These are phyloP conservation scores for Candida vartiovaarae DNA, from an alignment of 805 yeast species.

Conservation along the genomic window DNA sequence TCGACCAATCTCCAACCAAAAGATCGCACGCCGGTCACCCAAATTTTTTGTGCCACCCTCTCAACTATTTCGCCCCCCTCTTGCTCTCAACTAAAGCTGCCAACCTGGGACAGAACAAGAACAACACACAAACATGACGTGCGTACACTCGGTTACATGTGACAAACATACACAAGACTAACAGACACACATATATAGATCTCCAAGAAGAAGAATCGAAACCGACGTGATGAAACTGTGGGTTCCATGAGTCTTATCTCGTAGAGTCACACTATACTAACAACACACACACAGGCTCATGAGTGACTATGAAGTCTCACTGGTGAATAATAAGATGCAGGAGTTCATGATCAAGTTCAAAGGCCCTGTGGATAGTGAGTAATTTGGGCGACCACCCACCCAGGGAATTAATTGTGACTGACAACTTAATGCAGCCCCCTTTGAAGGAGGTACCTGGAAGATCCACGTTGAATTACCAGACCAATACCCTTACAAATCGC, in stretches of 20 bases:
- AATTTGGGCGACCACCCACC: neutral
- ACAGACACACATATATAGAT: slow-evolving; percentile 10
- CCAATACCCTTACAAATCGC: slow-evolving; percentile 92
- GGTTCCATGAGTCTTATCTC: slow-evolving; percentile 22
- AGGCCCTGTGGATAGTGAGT: slow-evolving; percentile 68
- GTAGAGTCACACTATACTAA: neutral
- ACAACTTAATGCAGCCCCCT: slow-evolving; percentile 46
- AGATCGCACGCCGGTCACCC: too few species aligned
- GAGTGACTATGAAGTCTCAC: slow-evolving; percentile 86
- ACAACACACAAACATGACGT: neutral
- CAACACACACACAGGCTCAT: slow-evolving; percentile 42
- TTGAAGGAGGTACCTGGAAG: slow-evolving; percentile 86
- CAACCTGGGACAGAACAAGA: neutral
- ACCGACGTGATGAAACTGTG: slow-evolving; percentile 93
- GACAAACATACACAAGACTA: neutral
- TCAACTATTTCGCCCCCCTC: too few species aligned
- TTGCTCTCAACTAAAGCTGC: too few species aligned
- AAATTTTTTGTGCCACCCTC: too few species aligned
- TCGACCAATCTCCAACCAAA: too few species aligned
- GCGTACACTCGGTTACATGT: neutral
- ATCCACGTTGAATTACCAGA: slow-evolving; percentile 91
- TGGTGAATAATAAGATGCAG: slow-evolving; percentile 78
- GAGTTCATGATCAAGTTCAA: slow-evolving; percentile 78
- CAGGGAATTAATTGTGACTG: neutral
- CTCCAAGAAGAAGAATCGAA: slow-evolving; percentile 52